Percentiles rank a stretch among this genome's conserved stretches.
Conservation (phyloP, 164 flowering plant genomes). For the Berberis thunbergii region DNA sequence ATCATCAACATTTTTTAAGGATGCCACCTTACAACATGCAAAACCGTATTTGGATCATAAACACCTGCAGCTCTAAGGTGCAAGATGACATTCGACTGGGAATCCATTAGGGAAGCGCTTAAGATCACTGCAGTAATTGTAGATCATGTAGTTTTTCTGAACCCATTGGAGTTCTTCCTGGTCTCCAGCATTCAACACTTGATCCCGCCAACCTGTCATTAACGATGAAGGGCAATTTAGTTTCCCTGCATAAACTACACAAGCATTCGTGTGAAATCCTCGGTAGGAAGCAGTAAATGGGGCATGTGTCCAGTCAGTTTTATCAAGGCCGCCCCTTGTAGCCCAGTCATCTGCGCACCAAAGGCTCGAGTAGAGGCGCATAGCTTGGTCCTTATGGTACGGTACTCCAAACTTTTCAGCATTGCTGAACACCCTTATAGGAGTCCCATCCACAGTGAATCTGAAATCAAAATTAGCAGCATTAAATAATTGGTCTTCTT, state of each 20-base stretch:
- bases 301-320: conserved; percentile 9
- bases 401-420: conserved; percentile 10
- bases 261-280: conserved; percentile 3
- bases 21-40: no score
- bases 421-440: background rate
- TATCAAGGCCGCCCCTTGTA: conserved; percentile 14
- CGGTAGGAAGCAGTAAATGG: conserved; percentile 14
- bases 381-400: conserved; percentile 16
- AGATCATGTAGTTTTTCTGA: conserved; percentile 14
- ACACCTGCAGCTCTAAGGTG: background rate
- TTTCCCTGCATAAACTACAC: conserved; percentile 1
- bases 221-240: conserved; percentile 1
- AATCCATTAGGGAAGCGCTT: conserved; percentile 11
- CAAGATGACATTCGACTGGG: conserved; percentile 11
- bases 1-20: no score
- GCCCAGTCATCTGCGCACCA: conserved; percentile 21
- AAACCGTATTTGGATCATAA: no score
- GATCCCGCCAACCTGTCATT: conserved; percentile 9
- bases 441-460: conserved; percentile 2
- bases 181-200: background rate
- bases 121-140: conserved; percentile 10
- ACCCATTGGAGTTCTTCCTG: conserved; percentile 8
- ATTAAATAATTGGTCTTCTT: background rate
- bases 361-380: conserved; percentile 17
- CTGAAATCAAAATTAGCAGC: background rate